A percentile compares a stretch with the other conserved stretches of the same genome.
Evolutionary conservation across 2,329 filamentous ascomycete genomes (phyloP).

Genomic region (Cladosporium sphaerospermum): DNA sequence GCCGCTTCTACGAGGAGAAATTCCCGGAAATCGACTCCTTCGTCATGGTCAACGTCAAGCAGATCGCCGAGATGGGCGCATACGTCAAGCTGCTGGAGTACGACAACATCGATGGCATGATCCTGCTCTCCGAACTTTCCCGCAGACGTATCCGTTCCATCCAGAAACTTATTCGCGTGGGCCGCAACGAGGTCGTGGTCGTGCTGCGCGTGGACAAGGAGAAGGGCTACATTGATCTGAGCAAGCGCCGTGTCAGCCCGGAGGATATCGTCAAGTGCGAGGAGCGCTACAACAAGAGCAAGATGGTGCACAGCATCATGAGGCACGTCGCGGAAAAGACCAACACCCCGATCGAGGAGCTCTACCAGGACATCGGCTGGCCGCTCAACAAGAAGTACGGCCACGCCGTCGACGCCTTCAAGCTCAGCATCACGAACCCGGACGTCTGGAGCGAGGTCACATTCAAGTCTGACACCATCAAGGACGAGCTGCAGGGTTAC

Average conservation of each 20-base stretch:
- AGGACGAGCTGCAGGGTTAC: conserved; percentile 86
- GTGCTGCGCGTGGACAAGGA: conserved; percentile 99
- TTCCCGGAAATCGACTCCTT: conserved; percentile 98
- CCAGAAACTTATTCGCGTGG: conserved; percentile 97
- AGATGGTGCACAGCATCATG: conserved; percentile 99
- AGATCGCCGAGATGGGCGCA: conserved; percentile 99
- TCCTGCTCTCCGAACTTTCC: conserved; percentile 93
- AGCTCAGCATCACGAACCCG: conserved; percentile 96
- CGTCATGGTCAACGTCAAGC: conserved; percentile 99
- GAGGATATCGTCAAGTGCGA: conserved; percentile 98
- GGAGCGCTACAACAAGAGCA: conserved; percentile 99
- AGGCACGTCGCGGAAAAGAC: conserved; percentile 98
- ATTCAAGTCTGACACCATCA: conserved; percentile 79
- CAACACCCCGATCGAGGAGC: conserved; percentile 81
- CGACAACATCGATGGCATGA: conserved; percentile 99
- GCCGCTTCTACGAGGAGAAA: conserved; percentile 96
- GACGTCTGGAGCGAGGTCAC: conserved; percentile 91
- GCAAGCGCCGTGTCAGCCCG: conserved; percentile 93
- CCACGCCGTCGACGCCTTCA: conserved; percentile 95
- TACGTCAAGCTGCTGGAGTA: conserved; percentile 99
- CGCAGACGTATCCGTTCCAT: conserved; percentile 97
- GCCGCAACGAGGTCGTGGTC: conserved; percentile 96
- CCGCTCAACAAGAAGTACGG: conserved; percentile 96
- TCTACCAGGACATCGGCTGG: conserved; percentile 95
- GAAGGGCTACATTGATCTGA: conserved; percentile 98